Evolutionary conservation across 768 basidiomycete genomes (phyloP).

Genomic region (Mrakia hoshinonis): DNA sequence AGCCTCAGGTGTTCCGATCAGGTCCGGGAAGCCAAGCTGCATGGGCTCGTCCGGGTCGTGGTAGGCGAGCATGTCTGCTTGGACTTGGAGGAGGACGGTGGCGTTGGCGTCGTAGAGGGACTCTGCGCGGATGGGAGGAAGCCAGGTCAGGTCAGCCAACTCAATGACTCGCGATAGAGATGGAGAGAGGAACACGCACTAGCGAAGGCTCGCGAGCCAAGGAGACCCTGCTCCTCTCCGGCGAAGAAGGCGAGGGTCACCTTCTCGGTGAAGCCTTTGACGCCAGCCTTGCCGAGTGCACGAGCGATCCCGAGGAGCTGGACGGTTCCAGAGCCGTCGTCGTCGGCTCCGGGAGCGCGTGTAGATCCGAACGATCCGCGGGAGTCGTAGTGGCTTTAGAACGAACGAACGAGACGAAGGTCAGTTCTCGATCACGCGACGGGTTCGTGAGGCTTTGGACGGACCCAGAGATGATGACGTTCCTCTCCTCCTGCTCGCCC

Average conservation of each 20-base stretch:
- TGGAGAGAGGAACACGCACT: constrained; percentile 47
- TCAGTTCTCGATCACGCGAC: not conserved
- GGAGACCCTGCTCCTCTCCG: constrained; percentile 83
- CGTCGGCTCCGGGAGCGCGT: constrained; percentile 59
- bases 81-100: constrained; percentile 72
- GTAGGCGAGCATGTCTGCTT: constrained; percentile 88
- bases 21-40: constrained; percentile 70
- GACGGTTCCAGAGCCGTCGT: constrained; percentile 57
- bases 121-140: constrained; percentile 42
- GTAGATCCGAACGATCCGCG: constrained; percentile 76
- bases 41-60: constrained; percentile 65
- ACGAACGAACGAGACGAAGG: not conserved
- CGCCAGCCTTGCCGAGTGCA: constrained; percentile 47
- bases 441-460: not conserved
- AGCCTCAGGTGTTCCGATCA: constrained; percentile 70
- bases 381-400: constrained; percentile 52
- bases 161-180: not conserved
- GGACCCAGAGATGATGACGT: constrained; percentile 60
- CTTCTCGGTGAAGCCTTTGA: constrained; percentile 44
- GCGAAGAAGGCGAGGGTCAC: constrained; percentile 74
- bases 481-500: constrained; percentile 40
- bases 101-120: constrained; percentile 53
- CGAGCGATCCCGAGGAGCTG: constrained; percentile 73
- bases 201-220: constrained; percentile 70
- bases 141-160: not conserved